Percentiles rank a stretch among this genome's conserved stretches.
Evolutionary conservation across 352 stramenopile genomes (phyloP).

Genomic region (Thalassiosira mediterranea): DNA sequence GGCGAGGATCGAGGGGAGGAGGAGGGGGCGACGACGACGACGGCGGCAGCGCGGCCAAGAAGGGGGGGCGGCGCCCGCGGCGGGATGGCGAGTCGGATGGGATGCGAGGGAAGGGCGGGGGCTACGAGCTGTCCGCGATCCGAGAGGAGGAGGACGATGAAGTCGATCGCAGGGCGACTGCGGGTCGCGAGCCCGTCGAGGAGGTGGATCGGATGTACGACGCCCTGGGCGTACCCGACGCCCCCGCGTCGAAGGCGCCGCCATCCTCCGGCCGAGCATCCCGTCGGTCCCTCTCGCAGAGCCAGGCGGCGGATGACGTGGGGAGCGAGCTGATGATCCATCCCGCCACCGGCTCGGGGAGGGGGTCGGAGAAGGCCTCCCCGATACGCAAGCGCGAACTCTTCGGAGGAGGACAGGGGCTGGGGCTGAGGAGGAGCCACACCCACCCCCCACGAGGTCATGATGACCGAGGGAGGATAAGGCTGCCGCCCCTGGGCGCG

Average conservation of each 20-base stretch:
- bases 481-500: not conserved
- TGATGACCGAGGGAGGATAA: not conserved
- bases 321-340: no score
- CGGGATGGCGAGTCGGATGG: not conserved
- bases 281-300: constrained; percentile 12
- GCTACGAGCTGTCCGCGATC: not conserved
- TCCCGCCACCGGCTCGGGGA: not conserved
- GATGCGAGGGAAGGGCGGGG: not conserved
- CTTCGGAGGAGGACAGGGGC: not conserved
- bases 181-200: no score
- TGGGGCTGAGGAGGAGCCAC: constrained; percentile 5
- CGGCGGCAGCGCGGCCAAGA: not conserved
- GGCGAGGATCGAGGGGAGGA: not conserved
- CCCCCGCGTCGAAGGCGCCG: not conserved
- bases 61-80: not conserved
- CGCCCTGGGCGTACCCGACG: constrained; percentile 1
- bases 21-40: not conserved
- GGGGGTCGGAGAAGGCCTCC: not conserved
- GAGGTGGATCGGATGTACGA: constrained; percentile 14
- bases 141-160: constrained; percentile 14
- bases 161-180: not conserved
- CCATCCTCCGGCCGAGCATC: no score
- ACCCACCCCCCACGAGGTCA: constrained; percentile 15
- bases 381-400: not conserved
- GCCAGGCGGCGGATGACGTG: not conserved